phyloP scores from a whole-genome alignment of 73 alveolate genomes.

The Urostyla sp. region DNA sequence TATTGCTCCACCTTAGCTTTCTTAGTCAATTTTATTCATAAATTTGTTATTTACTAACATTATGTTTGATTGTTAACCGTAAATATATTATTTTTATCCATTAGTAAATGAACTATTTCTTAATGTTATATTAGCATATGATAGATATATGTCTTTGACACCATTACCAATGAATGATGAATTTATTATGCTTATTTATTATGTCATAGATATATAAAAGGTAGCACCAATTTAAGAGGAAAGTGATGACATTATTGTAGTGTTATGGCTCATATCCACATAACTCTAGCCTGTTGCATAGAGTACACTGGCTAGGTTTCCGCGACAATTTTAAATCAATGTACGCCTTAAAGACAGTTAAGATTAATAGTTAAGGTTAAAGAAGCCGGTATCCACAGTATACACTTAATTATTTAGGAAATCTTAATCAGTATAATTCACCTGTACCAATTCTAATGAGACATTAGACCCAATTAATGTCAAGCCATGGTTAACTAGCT shows the following conservation, averaged over 20 bases:
- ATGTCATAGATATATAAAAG: background rate
- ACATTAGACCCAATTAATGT: conserved; percentile 22
- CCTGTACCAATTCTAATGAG: background rate
- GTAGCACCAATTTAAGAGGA: conserved; percentile 31
- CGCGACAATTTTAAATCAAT: conserved; percentile 19
- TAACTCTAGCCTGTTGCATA: conserved; percentile 48
- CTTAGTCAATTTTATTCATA: background rate
- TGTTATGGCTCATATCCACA: background rate
- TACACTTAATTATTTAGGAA: conserved; percentile 1
- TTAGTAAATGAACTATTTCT: background rate
- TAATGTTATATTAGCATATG: background rate
- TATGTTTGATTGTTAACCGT: background rate
- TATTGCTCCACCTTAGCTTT: background rate
- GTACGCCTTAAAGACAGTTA: background rate
- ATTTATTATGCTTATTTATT: background rate
- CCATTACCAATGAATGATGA: conserved; percentile 9
- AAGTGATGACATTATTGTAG: background rate
- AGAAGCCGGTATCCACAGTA: conserved; percentile 42
- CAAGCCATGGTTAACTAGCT: conserved; percentile 27
- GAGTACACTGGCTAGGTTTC: conserved; percentile 39
- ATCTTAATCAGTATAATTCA: conserved; percentile 15
- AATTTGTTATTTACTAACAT: background rate
- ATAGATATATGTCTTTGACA: background rate
- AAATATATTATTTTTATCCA: background rate
- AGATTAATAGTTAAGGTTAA: conserved; percentile 33